Evolutionary conservation across 805 yeast species (phyloP).

Genomic region (Monosporozyma servazzii): DNA sequence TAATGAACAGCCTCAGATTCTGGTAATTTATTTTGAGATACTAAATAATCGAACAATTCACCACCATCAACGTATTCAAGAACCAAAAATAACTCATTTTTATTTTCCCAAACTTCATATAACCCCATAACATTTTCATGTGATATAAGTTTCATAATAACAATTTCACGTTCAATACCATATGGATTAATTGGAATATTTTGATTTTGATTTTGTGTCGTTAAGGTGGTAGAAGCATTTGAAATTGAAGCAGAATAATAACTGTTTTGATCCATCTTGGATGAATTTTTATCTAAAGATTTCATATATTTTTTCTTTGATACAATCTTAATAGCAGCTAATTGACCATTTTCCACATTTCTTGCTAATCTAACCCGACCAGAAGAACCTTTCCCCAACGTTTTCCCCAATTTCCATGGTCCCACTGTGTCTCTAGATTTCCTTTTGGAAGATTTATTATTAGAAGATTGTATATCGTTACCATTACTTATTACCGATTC

Average conservation of each 20-base stretch:
- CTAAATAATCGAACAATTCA: constrained; percentile 67
- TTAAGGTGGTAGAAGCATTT: constrained; percentile 11
- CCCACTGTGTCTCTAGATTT: constrained; percentile 45
- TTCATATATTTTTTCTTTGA: constrained; percentile 41
- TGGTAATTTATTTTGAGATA: constrained; percentile 55
- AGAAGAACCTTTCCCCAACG: constrained; percentile 75
- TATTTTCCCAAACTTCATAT: constrained; percentile 97
- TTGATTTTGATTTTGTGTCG: constrained; percentile 6
- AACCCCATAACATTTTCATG: constrained; percentile 90
- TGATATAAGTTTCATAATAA: constrained; percentile 89
- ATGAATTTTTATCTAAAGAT: constrained; percentile 5
- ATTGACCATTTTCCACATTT: constrained; percentile 56
- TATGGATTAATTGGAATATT: constrained; percentile 43
- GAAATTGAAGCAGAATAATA: constrained; percentile 10
- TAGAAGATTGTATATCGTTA: not conserved
- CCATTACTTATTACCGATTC: constrained; percentile 18
- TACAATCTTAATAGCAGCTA: constrained; percentile 78
- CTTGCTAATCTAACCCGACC: constrained; percentile 73
- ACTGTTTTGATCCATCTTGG: constrained; percentile 6
- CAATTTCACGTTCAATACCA: constrained; percentile 95
- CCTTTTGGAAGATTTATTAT: constrained; percentile 22
- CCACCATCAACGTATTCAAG: constrained; percentile 86
- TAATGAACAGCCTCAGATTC: constrained; percentile 70
- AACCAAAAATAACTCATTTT: constrained; percentile 73
- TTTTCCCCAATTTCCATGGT: constrained; percentile 75